Percentiles rank a stretch among this genome's conserved stretches.
These are phyloP conservation scores for Miamiensis avidus DNA, from an alignment of 169 alveolate genomes.

Conservation along the genomic window DNA sequence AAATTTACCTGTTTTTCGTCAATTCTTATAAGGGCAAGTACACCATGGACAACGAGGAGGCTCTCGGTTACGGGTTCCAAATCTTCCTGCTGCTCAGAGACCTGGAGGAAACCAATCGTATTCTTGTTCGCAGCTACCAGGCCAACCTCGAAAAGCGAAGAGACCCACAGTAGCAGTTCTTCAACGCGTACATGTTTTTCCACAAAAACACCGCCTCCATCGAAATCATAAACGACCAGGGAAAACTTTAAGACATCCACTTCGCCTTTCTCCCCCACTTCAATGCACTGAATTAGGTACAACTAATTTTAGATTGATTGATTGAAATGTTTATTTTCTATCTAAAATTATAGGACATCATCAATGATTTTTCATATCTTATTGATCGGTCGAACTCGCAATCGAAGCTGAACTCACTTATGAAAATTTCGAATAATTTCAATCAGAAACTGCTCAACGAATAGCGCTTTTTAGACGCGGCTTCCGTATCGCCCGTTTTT, in stretches of 20 bases:
- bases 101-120: background rate
- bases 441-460: background rate
- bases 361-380: background rate
- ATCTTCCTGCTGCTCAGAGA: background rate
- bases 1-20: background rate
- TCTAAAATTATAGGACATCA: background rate
- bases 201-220: background rate
- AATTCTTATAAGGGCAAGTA: background rate
- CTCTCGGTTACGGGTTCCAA: background rate
- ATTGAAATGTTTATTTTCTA: no score
- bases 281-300: background rate
- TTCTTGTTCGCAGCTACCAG: background rate
- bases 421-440: background rate
- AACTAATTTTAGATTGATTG: no score
- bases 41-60: background rate
- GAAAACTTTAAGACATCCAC: background rate
- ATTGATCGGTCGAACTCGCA: background rate
- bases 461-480: background rate
- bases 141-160: background rate
- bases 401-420: background rate
- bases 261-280: background rate
- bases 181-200: background rate
- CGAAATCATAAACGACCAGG: background rate
- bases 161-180: background rate
- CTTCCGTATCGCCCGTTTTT: background rate